Conservation (phyloP, 1,284 basidiomycete genomes). For the Ceratobasidium sp. region DNA sequence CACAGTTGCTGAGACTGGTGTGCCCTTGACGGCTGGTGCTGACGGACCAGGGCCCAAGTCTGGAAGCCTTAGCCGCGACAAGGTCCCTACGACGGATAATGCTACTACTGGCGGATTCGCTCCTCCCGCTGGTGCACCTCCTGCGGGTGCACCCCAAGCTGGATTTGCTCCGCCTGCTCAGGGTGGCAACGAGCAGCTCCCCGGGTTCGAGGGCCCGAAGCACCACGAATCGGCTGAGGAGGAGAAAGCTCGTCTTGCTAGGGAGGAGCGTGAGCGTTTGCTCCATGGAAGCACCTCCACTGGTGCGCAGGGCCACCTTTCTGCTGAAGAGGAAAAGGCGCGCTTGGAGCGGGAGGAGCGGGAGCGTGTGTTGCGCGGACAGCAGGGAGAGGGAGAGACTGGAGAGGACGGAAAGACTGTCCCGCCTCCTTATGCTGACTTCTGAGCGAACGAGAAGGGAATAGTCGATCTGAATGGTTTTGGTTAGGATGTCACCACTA, state of each 20-base stretch:
- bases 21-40: constrained; percentile 66
- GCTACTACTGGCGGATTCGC: neutral
- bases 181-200: constrained; percentile 58
- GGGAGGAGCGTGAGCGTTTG: constrained; percentile 49
- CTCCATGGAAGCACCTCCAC: constrained; percentile 38
- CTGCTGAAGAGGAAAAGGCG: constrained; percentile 56
- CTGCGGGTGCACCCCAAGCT: constrained; percentile 36
- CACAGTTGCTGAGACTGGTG: constrained; percentile 74
- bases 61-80: constrained; percentile 57
- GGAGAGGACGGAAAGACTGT: constrained; percentile 49
- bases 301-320: constrained; percentile 52
- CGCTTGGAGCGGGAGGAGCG: constrained; percentile 46
- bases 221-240: constrained; percentile 59
- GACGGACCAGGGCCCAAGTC: constrained; percentile 73
- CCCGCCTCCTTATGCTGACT: constrained; percentile 40
- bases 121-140: constrained; percentile 4
- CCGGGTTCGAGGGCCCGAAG: constrained; percentile 42
- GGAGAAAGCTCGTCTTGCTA: constrained; percentile 48
- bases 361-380: constrained; percentile 36
- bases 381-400: constrained; percentile 37
- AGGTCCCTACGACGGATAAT: constrained; percentile 16
- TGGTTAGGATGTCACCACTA: constrained; percentile 10
- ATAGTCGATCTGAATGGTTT: neutral
- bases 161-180: constrained; percentile 40
- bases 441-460: constrained; percentile 1